Conservation (phyloP, 2,329 filamentous ascomycete genomes). For the Fusarium odoratissimum region DNA sequence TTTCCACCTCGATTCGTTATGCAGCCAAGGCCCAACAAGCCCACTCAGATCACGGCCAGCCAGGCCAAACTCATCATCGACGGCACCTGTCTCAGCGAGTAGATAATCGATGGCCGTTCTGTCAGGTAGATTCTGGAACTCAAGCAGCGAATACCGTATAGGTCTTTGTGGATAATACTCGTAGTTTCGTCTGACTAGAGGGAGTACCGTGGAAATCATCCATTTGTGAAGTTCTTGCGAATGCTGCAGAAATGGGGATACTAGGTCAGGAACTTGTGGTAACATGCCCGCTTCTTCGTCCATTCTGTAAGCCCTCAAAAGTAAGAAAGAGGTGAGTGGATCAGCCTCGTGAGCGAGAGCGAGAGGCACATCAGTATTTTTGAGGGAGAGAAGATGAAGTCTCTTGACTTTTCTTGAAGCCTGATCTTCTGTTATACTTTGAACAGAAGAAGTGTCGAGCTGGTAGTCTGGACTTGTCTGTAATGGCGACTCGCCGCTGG, state of each 20-base stretch:
- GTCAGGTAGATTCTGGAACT: conserved; percentile 72
- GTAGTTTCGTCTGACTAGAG: conserved; percentile 74
- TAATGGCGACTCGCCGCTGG: conserved; percentile 58
- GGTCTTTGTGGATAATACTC: conserved; percentile 72
- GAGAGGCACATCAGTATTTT: conserved; percentile 58
- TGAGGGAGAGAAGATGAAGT: conserved; percentile 71
- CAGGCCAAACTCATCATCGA: conserved; percentile 53
- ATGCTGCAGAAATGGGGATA: conserved; percentile 74
- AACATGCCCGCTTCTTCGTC: conserved; percentile 79
- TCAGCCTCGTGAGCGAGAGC: conserved; percentile 64
- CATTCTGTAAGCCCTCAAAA: conserved; percentile 75
- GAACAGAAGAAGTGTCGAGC: conserved; percentile 67
- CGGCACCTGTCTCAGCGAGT: conserved; percentile 65
- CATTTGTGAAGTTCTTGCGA: conserved; percentile 72
- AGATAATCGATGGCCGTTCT: conserved; percentile 69
- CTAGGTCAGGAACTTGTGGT: conserved; percentile 72
- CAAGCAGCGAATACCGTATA: conserved; percentile 65
- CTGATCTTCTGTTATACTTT: conserved; percentile 69
- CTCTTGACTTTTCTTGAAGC: conserved; percentile 73
- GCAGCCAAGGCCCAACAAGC: conserved; percentile 79
- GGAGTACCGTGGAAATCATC: conserved; percentile 76
- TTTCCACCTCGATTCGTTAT: conserved; percentile 70
- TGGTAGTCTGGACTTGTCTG: conserved; percentile 53
- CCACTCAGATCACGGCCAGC: conserved; percentile 74
- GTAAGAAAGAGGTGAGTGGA: conserved; percentile 70